Evolutionary conservation across 441 rosid genomes (phyloP), one percentile per base, ranked within the genome.

Genomic region (Pelargonium fulgidum): DNA sequence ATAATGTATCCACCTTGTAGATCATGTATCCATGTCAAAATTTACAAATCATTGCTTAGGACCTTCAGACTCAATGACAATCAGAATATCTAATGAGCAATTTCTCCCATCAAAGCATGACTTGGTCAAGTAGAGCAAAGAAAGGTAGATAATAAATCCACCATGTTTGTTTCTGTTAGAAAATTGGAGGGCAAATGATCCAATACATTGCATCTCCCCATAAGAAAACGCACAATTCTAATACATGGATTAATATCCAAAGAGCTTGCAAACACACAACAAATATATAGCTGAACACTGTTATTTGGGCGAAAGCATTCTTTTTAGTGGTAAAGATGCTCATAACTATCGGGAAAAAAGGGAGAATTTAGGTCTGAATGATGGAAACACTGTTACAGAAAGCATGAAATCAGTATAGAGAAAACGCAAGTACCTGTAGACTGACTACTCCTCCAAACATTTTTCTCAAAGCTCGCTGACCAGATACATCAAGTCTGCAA

Each of bases 401-500:
- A 52, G 59, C 20, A 9, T 19, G 62, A 59, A n/a, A 10, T 59
- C 33, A 22, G 26, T 59, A 59, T 19, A 20, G 63, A 22, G 10
- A 58, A 11, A 59, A 13, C 12, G 13, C 33, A 3, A 22, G 63
- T 59, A 59, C 63, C 63, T 59, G 63, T 59, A 59, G 63, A 59
- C 63, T 59, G n/a, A 59, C 97, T 20, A 93, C 87, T 36, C 96
- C 92, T 0, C 70, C 16, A 75, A 85, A 91, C 56, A 91, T 63
- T 65, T 82, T 81, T 81, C 96, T 83, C 68, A 93, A 68, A 33
- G 92, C 72, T 62, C 63, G 99, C 62, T 80, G 85, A 76, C 96
- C 93, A 59, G 97, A 82, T 36, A 93, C 84, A 79, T 93, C 99
- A 24, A 73, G 77, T 74, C 99, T 94, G 76, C 44, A 78, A 61